Evolutionary conservation across 2,329 filamentous ascomycete species (phyloP), one percentile per base, ranked within the genome.

Genomic region (Microascus cirrosus): DNA sequence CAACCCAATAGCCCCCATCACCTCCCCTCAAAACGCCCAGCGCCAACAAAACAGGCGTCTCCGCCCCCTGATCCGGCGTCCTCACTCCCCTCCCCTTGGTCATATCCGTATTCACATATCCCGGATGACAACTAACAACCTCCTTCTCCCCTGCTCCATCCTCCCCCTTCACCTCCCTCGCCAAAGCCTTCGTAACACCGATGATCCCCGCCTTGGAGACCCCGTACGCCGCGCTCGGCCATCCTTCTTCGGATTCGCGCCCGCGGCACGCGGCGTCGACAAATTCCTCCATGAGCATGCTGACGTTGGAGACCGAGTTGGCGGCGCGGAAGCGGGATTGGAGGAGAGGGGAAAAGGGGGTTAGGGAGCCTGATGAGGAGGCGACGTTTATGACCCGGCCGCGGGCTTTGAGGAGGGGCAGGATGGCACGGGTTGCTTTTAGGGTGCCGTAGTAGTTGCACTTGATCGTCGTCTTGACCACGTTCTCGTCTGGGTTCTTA

Each of bases 371-470:
- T 2, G 69, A 58, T 60, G 69, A 71, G 63, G 73, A 77, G 3
- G 73, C 73, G 2, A 81, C 70, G 61, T 81, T 81, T 32, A 81
- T 72, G 22, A 78, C 65, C 55, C 77, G 73, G 7, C 76, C 77
- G 5, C 66, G 65, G 7, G 69, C 62, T 50, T 72, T 73, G 59
- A 81, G 65, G 6, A 77, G 64, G 5, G 76, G 74, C 25, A 82
- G 67, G 59, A 81, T 69, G 10, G 68, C 61, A 48, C 71, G 71
- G 2, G 72, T 74, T 1, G 72, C 72, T 54, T 74, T 69, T 15
- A 81, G 67, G 2, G 77, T 79, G 63, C 73, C 74, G 65, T 77
- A 76, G 68, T 81, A 81, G 65, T 82, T 81, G 60, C 72, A 74
- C 24, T 70, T 66, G 3, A 81, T 66, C 0, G 79, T 82, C 24